A percentile compares a stretch with the other conserved stretches of the same genome.
Evolutionary conservation across 352 stramenopile species (phyloP).

Genomic region (Bremia lactucae): DNA sequence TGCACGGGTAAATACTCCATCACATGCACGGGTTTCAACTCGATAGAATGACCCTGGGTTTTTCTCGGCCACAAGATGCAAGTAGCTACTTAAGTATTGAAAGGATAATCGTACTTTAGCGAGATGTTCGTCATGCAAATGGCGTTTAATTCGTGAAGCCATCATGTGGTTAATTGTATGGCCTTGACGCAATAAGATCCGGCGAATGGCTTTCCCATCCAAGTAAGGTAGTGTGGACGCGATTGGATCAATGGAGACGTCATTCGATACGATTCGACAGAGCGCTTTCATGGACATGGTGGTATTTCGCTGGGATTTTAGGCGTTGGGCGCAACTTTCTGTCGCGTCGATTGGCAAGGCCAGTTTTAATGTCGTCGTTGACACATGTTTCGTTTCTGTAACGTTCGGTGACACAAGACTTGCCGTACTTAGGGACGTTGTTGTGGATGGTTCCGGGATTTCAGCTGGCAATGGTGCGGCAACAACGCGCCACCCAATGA

Average conservation of each 20-base stretch:
- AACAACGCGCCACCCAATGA: slow-evolving; percentile 44
- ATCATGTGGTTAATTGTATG: slow-evolving; percentile 80
- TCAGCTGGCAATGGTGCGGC: slow-evolving; percentile 4
- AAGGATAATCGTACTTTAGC: slow-evolving; percentile 51
- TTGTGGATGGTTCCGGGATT: neutral
- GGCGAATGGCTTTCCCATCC: slow-evolving; percentile 64
- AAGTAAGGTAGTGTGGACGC: slow-evolving; percentile 62
- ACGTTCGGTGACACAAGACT: neutral
- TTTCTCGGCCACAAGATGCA: slow-evolving; percentile 53
- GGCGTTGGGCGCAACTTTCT: slow-evolving; percentile 1
- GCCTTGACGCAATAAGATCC: slow-evolving; percentile 55
- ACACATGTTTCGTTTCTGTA: too few relatives aligned
- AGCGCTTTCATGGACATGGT: slow-evolving; percentile 71
- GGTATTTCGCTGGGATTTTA: slow-evolving; percentile 54
- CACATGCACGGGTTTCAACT: slow-evolving; percentile 40
- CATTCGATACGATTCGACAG: slow-evolving; percentile 55
- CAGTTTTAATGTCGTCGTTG: too few relatives aligned
- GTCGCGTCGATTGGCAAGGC: too few relatives aligned
- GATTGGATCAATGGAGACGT: too few relatives aligned
- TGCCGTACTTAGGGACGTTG: neutral
- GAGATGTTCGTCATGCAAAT: slow-evolving; percentile 51
- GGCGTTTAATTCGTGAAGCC: slow-evolving; percentile 67
- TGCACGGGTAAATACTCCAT: slow-evolving; percentile 46
- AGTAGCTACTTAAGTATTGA: slow-evolving; percentile 51
- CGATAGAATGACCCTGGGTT: slow-evolving; percentile 47